Conservation (phyloP, 1,284 basidiomycete genomes). For the Cryptococcus jaspeensis region DNA sequence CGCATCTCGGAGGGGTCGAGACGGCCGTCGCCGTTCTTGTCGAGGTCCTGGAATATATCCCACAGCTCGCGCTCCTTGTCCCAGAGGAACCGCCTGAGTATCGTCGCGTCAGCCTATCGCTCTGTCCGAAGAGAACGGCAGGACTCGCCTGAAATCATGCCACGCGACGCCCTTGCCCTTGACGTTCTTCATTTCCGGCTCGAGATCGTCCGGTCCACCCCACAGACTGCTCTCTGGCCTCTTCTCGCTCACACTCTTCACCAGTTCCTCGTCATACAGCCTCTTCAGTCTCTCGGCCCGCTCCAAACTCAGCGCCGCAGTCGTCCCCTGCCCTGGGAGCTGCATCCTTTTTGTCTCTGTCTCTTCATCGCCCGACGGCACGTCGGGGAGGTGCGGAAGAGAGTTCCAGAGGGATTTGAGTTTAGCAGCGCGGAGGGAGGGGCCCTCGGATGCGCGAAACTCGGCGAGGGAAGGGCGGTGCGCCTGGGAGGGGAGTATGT, state of each 20-base stretch:
- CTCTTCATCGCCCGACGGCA: slow-evolving; percentile 20
- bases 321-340: slow-evolving; percentile 49
- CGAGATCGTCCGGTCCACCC: slow-evolving; percentile 56
- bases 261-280: slow-evolving; percentile 75
- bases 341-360: slow-evolving; percentile 43
- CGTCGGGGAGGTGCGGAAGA: slow-evolving; percentile 41
- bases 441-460: slow-evolving; percentile 47
- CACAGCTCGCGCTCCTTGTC: slow-evolving; percentile 67
- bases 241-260: slow-evolving; percentile 57
- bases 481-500: slow-evolving; percentile 21
- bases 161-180: slow-evolving; percentile 60
- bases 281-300: slow-evolving; percentile 65
- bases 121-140: not conserved
- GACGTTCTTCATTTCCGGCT: slow-evolving; percentile 23
- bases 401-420: slow-evolving; percentile 48
- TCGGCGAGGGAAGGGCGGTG: slow-evolving; percentile 41
- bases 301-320: slow-evolving; percentile 60
- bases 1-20: slow-evolving; percentile 71
- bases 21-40: slow-evolving; percentile 79
- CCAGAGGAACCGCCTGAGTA: slow-evolving; percentile 36
- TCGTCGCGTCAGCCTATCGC: not conserved
- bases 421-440: slow-evolving; percentile 38
- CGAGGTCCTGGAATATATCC: slow-evolving; percentile 83
- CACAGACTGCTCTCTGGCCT: slow-evolving; percentile 49
- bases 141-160: slow-evolving; percentile 65